Conservation (phyloP, 1,284 basidiomycete genomes). For the Cryptococcus sp. region DNA sequence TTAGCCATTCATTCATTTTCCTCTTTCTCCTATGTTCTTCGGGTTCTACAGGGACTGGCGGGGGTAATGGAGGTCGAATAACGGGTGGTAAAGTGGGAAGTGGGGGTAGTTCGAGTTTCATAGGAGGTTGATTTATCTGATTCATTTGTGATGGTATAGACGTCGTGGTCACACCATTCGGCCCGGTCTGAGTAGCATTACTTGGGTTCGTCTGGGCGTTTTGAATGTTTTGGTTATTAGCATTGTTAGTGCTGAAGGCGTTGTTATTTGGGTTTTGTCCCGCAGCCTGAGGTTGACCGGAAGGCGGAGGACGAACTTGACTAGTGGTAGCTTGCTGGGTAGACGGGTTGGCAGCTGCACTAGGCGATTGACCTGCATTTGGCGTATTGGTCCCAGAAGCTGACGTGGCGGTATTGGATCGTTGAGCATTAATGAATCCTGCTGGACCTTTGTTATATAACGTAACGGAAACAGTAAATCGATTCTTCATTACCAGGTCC, state of each 20-base stretch:
- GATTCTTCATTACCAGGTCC: background rate
- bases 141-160: background rate
- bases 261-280: background rate
- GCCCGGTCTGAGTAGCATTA: background rate
- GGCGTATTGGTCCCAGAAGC: background rate
- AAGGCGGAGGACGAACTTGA: background rate
- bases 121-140: background rate
- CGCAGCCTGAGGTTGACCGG: background rate
- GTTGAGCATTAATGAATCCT: background rate
- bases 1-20: conserved; percentile 30
- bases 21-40: conserved; percentile 29
- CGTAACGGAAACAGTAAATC: background rate
- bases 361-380: background rate
- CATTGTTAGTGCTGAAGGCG: no score
- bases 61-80: conserved; percentile 3
- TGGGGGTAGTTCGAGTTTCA: conserved; percentile 1
- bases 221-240: no score
- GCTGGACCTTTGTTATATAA: conserved; percentile 2
- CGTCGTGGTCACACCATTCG: background rate
- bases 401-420: background rate
- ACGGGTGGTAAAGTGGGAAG: background rate
- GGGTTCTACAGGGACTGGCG: conserved; percentile 22
- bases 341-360: conserved; percentile 39
- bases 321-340: conserved; percentile 14
- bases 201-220: background rate